phyloP scores from a whole-genome alignment of 2,329 filamentous ascomycete genomes.

The Aspergillus pseudonomiae region DNA sequence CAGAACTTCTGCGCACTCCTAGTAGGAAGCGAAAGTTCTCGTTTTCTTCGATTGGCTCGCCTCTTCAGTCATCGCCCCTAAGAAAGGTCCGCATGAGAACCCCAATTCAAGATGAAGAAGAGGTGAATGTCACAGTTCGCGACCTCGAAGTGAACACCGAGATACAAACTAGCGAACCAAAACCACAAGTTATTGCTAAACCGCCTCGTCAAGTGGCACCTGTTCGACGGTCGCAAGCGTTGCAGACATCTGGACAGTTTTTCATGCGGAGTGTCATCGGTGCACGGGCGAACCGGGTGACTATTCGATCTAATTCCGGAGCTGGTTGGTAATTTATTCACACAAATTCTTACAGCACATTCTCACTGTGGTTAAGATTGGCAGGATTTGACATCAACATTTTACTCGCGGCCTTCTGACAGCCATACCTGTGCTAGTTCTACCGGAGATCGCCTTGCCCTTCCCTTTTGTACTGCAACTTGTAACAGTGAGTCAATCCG shows the following conservation, averaged over 20 bases:
- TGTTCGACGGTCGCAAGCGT: constrained; percentile 38
- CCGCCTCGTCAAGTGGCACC: constrained; percentile 31
- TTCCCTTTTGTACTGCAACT: constrained; percentile 68
- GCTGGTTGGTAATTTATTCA: constrained; percentile 35
- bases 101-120: constrained; percentile 34
- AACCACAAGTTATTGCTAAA: constrained; percentile 23
- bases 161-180: constrained; percentile 19
- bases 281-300: constrained; percentile 34
- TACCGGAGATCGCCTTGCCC: constrained; percentile 44
- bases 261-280: constrained; percentile 43
- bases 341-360: constrained; percentile 1
- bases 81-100: constrained; percentile 43
- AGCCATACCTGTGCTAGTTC: constrained; percentile 51
- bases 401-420: constrained; percentile 62
- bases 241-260: constrained; percentile 42
- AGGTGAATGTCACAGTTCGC: constrained; percentile 30
- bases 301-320: constrained; percentile 39
- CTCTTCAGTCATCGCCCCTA: constrained; percentile 54
- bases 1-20: constrained; percentile 40
- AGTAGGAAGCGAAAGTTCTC: constrained; percentile 51
- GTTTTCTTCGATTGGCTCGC: constrained; percentile 49
- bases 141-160: constrained; percentile 29
- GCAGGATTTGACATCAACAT: constrained; percentile 62
- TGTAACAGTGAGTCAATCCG: constrained; percentile 62
- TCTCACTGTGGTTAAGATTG: constrained; percentile 47